Percentiles rank a stretch among this genome's conserved stretches.
Conservation (phyloP, 768 basidiomycete species). For the Trametes cingulata region DNA sequence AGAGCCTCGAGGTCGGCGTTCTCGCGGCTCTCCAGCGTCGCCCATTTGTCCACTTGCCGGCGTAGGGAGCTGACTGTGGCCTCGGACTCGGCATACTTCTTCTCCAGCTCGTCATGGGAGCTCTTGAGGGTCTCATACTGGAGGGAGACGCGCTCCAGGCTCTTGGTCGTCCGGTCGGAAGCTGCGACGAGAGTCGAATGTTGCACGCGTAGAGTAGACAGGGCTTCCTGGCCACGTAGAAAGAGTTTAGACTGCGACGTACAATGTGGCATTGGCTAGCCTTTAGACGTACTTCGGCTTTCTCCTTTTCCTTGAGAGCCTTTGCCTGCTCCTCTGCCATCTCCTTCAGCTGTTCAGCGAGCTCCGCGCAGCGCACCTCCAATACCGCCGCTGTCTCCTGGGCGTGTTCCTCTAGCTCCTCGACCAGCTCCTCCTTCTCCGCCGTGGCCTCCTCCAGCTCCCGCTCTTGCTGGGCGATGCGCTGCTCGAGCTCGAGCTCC, state of each 20-base stretch:
- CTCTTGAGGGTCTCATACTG: constrained; percentile 59
- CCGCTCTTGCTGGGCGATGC: constrained; percentile 54
- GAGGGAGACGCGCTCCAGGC: constrained; percentile 57
- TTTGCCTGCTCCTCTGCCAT: constrained; percentile 41
- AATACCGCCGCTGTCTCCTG: constrained; percentile 31
- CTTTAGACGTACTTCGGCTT: constrained; percentile 33
- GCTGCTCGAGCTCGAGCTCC: constrained; percentile 60
- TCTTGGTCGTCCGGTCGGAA: constrained; percentile 46
- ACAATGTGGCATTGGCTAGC: background rate
- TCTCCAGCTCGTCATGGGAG: constrained; percentile 54
- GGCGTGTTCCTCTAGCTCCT: constrained; percentile 32
- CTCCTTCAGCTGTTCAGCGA: constrained; percentile 41
- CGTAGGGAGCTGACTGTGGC: constrained; percentile 55
- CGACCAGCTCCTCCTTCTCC: constrained; percentile 36
- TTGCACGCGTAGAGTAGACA: constrained; percentile 48
- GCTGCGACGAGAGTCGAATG: constrained; percentile 51
- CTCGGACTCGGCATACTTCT: constrained; percentile 57
- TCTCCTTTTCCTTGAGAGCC: constrained; percentile 45
- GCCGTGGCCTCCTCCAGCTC: constrained; percentile 44
- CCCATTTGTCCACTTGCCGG: constrained; percentile 70
- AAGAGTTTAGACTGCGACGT: background rate
- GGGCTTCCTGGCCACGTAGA: constrained; percentile 35
- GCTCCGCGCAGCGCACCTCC: constrained; percentile 34
- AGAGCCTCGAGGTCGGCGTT: constrained; percentile 56
- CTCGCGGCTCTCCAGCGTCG: constrained; percentile 63